Base-by-base conservation (phyloP, 2,329 filamentous ascomycete species). In the Atkinsonella texensis region DNA sequence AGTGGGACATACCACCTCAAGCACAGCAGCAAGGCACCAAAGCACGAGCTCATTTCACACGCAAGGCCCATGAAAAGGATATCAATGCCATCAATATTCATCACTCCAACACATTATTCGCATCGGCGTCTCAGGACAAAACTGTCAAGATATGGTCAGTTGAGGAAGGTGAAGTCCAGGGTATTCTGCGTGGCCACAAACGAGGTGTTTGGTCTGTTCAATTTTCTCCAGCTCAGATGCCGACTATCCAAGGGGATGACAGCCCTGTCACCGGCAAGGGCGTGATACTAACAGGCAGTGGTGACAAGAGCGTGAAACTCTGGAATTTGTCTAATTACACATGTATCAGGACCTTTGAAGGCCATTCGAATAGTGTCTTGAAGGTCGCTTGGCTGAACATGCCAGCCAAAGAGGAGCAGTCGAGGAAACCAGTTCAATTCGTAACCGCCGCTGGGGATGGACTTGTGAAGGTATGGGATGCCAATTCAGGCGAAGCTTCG, bases 1-100 rank as follows among this genome's bases (percentile, higher is more conserved):
- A 86, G 58, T 96, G 93, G 89, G 87, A 95, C 55, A 82, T 91
- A 20, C 79, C 82, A 1, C 78, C 79, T 40, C 65, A 77, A 49
- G 64, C 71, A 35, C 70, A 74, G 49, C 65, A 70, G 52, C 58
- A 61, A 43, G 61, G 60, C 17, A 67, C 70, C 46, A 74, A 77
- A 10, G 71, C 81, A 10, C 74, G 82, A 59, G 88, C 88, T 41
- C 70, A 83, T 4, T 98, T 87, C 66, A 97, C 93, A 1, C 81
- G 93, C 52, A 95, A 96, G 68, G 93, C 93, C 1, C 93, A 98
- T 68, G 93, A 98, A 63, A 98, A 98, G 65, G 93, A 98, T 59
- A 98, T 98, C 69, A 98, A 98, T 61, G 89, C 93, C 2, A 79
- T 98, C 48, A 89, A 94, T 57, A 76, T 93, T 11, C 87, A 89